These are phyloP conservation scores for Erigeron canadensis DNA, from an alignment of 129 eudicot species.

Conservation along the genomic window DNA sequence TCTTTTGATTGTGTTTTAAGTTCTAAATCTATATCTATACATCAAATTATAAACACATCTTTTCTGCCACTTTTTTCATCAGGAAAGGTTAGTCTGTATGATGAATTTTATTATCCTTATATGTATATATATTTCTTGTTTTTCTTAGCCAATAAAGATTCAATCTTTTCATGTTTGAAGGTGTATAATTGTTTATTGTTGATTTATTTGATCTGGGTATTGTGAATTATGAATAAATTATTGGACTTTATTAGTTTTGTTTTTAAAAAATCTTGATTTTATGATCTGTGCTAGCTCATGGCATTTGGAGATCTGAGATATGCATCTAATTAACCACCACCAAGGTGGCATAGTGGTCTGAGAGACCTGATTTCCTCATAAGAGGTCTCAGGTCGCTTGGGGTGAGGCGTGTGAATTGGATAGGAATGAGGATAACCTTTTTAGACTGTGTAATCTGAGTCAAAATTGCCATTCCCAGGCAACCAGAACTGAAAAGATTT, in stretches of 20 bases:
- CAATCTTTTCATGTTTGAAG: not conserved
- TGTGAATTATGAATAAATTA: not conserved
- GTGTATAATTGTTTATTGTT: not conserved
- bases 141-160: not conserved
- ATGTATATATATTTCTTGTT: not conserved
- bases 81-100: conserved; percentile 18
- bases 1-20: not conserved
- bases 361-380: too few relatives aligned
- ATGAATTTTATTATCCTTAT: too few relatives aligned
- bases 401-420: too few relatives aligned
- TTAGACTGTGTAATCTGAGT: too few relatives aligned
- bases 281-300: conserved; percentile 2
- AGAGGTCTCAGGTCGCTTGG: too few relatives aligned
- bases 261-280: not conserved
- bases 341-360: too few relatives aligned
- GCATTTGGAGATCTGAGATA: conserved; percentile 13
- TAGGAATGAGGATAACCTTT: too few relatives aligned
- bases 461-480: too few relatives aligned
- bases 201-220: conserved; percentile 6
- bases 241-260: not conserved
- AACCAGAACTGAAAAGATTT: too few relatives aligned
- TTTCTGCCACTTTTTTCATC: conserved; percentile 5
- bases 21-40: conserved; percentile 17
- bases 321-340: not conserved
- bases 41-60: not conserved